phyloP scores from a whole-genome alignment of 768 basidiomycete genomes.

The Strobilomyces dryophilus region DNA sequence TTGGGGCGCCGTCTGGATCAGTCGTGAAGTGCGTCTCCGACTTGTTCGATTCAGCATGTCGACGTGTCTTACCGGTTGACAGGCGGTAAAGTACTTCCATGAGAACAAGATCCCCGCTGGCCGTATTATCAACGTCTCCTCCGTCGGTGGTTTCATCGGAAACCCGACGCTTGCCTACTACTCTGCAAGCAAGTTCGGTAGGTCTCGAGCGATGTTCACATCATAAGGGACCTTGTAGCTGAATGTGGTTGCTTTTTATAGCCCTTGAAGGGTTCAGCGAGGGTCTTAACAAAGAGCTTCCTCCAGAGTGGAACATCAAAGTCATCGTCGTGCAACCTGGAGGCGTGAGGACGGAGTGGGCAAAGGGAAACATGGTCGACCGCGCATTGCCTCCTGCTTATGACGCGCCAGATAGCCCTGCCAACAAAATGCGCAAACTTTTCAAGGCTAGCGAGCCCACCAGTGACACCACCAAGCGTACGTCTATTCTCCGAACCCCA shows the following conservation, averaged over 20 bases:
- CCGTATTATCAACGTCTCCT: conserved; percentile 22
- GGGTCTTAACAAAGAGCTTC: conserved; percentile 18
- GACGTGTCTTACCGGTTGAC: not conserved
- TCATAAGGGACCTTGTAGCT: not conserved
- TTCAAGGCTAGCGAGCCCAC: not conserved
- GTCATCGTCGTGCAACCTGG: conserved; percentile 21
- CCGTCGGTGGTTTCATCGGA: conserved; percentile 15
- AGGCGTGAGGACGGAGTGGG: conserved; percentile 18
- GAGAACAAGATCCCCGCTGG: conserved; percentile 24
- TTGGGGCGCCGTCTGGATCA: conserved; percentile 27
- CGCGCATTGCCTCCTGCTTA: conserved; percentile 14
- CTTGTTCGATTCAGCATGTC: not conserved
- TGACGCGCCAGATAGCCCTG: conserved; percentile 11
- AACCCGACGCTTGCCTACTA: conserved; percentile 18
- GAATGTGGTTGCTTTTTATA: not conserved
- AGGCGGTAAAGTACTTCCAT: conserved; percentile 30
- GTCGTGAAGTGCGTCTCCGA: conserved; percentile 16
- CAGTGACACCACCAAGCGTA: conserved; percentile 13
- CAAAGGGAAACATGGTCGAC: conserved; percentile 17
- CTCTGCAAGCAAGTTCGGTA: conserved; percentile 23
- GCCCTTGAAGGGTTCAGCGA: conserved; percentile 28
- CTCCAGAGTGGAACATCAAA: conserved; percentile 26
- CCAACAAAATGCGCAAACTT: conserved; percentile 10
- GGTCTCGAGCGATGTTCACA: not conserved
- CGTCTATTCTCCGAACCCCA: not conserved